Base-by-base conservation (phyloP, 805 yeast genomes). In the Maudiozyma bulderi region DNA sequence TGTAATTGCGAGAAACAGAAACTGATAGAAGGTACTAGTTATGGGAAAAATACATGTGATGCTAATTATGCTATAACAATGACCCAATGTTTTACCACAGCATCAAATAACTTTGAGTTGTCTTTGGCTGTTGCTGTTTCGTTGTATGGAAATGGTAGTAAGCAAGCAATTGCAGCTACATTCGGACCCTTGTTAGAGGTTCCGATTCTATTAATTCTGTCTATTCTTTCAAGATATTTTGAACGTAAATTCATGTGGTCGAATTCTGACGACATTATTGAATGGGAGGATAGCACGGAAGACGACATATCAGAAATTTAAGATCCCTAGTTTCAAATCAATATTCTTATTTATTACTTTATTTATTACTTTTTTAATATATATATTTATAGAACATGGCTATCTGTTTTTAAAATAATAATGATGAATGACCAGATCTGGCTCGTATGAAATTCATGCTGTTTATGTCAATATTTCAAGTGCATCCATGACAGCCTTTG, bases 171-270 rank as follows among this genome's bases (percentile, higher is more conserved):
- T 40, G 83, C 84, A 5, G 76, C 82, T 2, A 77, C 82, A 0
- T 75, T 78, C 57, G 83, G 82, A 2, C 82, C 82, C 0, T 64
- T 78, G 37, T 56, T 78, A n/a, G 84, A 78, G 54, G 78, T 78
- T 8, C 83, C 83, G 5, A 70, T 78, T 7, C 64, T 78, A 39
- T 54, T 75, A 47, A 20, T 64, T 1, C 52, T 75, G 31, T 59
- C 72, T 5, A 64, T 68, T 52, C 65, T 71, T 6, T 71, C 76
- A 8, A 65, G 55, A 51, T 66, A 59, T 52, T 64, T 71, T 44
- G 61, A 56, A 40, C 44, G 28, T 59, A 42, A 46, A 58, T 31
- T 70, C 69, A 71, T 52, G 29, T 52, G 55, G 57, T 35, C 38
- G 3, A 20, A 20, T 20, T 20, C 26, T 4, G 4, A 20, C 26